Evolutionary conservation across 2,329 filamentous ascomycete genomes (phyloP).

Genomic region (Sclerotinia trifoliorum): DNA sequence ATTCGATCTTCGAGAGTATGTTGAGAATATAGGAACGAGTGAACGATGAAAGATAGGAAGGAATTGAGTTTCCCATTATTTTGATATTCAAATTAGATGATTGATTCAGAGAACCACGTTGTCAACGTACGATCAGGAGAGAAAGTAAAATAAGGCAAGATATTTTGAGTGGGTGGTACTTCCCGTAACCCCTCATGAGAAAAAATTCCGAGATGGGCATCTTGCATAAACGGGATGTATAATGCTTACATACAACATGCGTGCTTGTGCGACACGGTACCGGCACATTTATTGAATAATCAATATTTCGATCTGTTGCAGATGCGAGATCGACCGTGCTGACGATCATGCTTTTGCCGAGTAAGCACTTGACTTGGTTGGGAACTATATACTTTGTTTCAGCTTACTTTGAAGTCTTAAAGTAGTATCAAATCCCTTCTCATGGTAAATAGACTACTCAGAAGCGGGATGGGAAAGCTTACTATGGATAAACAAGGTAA

Average conservation of each 20-base stretch:
- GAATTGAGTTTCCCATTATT: not conserved
- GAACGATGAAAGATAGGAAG: not conserved
- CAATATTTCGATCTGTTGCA: not conserved
- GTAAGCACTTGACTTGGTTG: not conserved
- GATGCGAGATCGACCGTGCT: not conserved
- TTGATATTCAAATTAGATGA: not conserved
- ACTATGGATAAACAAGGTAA: not conserved
- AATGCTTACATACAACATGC: not conserved
- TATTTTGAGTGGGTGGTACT: not conserved
- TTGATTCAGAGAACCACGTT: not conserved
- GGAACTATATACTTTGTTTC: not conserved
- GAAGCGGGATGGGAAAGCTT: not conserved
- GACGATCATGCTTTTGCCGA: not conserved
- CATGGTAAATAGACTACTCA: not conserved
- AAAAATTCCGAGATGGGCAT: not conserved
- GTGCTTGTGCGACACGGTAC: not conserved
- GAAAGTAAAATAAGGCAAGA: not conserved
- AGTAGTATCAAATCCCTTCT: not conserved
- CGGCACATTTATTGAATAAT: not conserved
- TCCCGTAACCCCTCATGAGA: too few species aligned
- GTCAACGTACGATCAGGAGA: too few species aligned
- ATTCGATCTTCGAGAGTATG: not conserved
- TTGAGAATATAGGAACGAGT: conserved; percentile 5
- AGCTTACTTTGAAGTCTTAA: not conserved
- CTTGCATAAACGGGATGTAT: not conserved